phyloP scores from a whole-genome alignment of 208 protist genomes.

The Herpetomonas tarakana region DNA sequence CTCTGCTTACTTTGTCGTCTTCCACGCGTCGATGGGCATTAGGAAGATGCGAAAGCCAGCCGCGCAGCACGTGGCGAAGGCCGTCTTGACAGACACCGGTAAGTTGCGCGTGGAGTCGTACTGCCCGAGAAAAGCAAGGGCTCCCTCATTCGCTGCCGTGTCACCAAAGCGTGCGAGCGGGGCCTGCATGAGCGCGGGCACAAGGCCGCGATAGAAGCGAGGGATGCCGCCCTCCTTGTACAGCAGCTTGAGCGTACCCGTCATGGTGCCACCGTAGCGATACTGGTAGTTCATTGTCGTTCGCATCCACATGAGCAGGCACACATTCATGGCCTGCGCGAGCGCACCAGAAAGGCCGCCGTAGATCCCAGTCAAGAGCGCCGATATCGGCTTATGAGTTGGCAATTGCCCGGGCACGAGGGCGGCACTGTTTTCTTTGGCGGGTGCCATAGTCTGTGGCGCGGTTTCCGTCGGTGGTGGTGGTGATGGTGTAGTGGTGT shows the following conservation, averaged over 20 bases:
- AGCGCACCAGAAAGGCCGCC: slow-evolving; percentile 13
- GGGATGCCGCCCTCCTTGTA: slow-evolving; percentile 17
- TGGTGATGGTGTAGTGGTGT: too few relatives aligned
- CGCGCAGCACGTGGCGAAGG: slow-evolving; percentile 13
- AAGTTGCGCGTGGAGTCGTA: slow-evolving; percentile 11
- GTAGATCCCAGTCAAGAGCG: too few relatives aligned
- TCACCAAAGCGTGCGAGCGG: slow-evolving; percentile 17
- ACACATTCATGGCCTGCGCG: slow-evolving; percentile 19
- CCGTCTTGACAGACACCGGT: slow-evolving; percentile 10
- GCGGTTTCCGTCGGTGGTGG: too few relatives aligned
- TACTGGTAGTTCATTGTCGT: slow-evolving; percentile 26
- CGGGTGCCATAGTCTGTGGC: too few relatives aligned
- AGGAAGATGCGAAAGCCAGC: slow-evolving; percentile 14
- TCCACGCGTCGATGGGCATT: slow-evolving; percentile 25
- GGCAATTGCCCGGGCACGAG: too few relatives aligned
- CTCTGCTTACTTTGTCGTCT: slow-evolving; percentile 24
- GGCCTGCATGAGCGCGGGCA: slow-evolving; percentile 18
- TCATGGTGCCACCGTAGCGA: slow-evolving; percentile 13
- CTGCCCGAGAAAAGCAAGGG: slow-evolving; percentile 7
- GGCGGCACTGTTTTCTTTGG: too few relatives aligned
- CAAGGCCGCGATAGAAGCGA: slow-evolving; percentile 18
- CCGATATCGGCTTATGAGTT: too few relatives aligned
- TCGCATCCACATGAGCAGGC: slow-evolving; percentile 18
- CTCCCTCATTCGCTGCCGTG: slow-evolving; percentile 17
- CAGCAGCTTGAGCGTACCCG: slow-evolving; percentile 8